These are phyloP conservation scores for Bullera alba DNA, from an alignment of 768 basidiomycete species.

Conservation along the genomic window DNA sequence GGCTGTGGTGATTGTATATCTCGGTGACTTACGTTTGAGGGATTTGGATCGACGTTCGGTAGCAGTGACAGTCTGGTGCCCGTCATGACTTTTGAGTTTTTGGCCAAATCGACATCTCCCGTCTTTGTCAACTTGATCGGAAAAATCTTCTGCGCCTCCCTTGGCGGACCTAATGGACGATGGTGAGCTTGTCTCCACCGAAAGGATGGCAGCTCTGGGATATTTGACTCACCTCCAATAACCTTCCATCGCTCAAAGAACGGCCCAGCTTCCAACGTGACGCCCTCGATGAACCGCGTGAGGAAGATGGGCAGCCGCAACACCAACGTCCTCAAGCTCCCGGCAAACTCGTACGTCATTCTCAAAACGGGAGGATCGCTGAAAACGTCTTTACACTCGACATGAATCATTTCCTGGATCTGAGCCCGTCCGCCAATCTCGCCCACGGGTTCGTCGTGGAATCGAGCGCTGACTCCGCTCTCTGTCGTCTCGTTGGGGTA, in stretches of 20 bases:
- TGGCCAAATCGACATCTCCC: slow-evolving; percentile 68
- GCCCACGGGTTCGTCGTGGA: slow-evolving; percentile 83
- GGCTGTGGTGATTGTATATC: background rate
- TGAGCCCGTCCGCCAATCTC: slow-evolving; percentile 75
- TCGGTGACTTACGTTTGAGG: slow-evolving; percentile 56
- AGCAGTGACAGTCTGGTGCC: slow-evolving; percentile 73
- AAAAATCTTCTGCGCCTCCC: slow-evolving; percentile 84
- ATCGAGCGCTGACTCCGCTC: slow-evolving; percentile 69
- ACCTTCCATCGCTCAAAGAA: slow-evolving; percentile 99
- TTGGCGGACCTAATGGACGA: slow-evolving; percentile 57
- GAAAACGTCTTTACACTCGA: slow-evolving; percentile 91
- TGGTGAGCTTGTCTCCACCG: background rate
- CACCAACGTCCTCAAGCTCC: slow-evolving; percentile 55
- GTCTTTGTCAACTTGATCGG: slow-evolving; percentile 60
- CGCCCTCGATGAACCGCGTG: slow-evolving; percentile 89
- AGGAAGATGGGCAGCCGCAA: slow-evolving; percentile 78
- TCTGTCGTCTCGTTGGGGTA: slow-evolving; percentile 53
- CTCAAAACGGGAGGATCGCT: slow-evolving; percentile 59
- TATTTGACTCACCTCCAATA: slow-evolving; percentile 60
- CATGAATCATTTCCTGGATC: slow-evolving; percentile 83
- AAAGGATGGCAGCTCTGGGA: background rate
- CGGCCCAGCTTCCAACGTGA: slow-evolving; percentile 69
- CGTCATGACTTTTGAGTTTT: slow-evolving; percentile 65
- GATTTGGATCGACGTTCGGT: slow-evolving; percentile 83
- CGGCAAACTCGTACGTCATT: slow-evolving; percentile 82